Conservation (phyloP, 73 alveolate species). For the Uronychia setigera region DNA sequence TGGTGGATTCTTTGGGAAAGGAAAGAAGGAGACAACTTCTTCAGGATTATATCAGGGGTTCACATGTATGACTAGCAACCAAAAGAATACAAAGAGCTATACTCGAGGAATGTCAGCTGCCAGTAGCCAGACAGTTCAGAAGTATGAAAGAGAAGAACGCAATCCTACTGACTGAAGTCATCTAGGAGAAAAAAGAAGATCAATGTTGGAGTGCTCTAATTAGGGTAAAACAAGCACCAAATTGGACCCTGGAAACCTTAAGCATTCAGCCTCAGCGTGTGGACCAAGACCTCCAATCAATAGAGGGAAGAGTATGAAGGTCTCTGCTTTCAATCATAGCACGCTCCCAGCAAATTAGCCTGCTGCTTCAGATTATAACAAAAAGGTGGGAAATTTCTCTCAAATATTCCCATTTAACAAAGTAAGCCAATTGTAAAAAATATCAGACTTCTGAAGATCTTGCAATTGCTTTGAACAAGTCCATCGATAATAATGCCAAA, state of each 20-base stretch:
- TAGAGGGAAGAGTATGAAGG: constrained; percentile 3
- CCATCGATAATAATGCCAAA: constrained; percentile 7
- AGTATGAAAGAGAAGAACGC: too few relatives aligned
- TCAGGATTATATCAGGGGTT: background rate
- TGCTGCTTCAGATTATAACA: background rate
- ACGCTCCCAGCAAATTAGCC: background rate
- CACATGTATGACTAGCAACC: background rate
- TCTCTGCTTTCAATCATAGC: background rate
- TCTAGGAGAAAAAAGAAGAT: too few relatives aligned
- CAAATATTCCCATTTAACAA: constrained; percentile 56
- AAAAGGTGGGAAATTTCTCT: constrained; percentile 47
- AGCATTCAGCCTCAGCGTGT: too few relatives aligned
- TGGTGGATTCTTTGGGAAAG: background rate
- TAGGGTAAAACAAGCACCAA: too few relatives aligned
- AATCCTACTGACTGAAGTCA: too few relatives aligned
- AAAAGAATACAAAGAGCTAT: background rate
- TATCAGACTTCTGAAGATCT: constrained; percentile 29
- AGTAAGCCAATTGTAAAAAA: background rate
- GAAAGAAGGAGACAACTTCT: background rate
- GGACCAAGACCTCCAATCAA: background rate
- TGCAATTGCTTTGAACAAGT: constrained; percentile 42
- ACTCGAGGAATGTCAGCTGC: too few relatives aligned
- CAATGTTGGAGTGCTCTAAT: too few relatives aligned
- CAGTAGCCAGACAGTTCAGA: too few relatives aligned
- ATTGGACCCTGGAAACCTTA: background rate